Base-by-base conservation (phyloP, 2,329 filamentous ascomycete species). In the Cladobotryum mycophilum region DNA sequence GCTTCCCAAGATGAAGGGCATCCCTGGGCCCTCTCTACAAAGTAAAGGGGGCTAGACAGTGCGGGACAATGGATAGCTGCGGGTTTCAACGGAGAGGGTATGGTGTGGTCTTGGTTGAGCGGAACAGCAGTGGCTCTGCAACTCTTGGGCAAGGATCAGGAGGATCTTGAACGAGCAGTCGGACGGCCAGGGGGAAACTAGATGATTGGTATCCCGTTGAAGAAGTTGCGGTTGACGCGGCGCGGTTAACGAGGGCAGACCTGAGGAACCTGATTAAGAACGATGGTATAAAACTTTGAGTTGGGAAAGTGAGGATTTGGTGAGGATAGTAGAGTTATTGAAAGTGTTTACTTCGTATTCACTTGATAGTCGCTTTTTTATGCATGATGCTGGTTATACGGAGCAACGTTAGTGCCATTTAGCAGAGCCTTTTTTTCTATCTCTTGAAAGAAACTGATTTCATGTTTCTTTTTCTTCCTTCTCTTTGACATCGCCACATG, bases 41-140 rank as follows among this genome's bases (percentile, higher is more conserved):
- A 30, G 11, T 4, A 47, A 9, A n/a, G 18, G 17, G 14, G 50
- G 33, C 55, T 49, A 1, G 52, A 50, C 4, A 50, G 45, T 0
- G 55, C 62, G 0, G 71, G 71, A 2, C 75, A 80, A 58, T 80
- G 75, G 75, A 67, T 79, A n/a, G 67, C 72, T 2, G 76, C 73
- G 1, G 77, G 75, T 1, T 80, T 73, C 57, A 70, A 65, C 41
- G 76, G 76, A 13, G 72, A 79, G 41, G 77, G 77, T 4, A 79
- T 80, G 75, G 72, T 74, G 2, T 76, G 71, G 67, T 71, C 75
- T 3, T 80, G 76, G 76, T 67, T 77, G 13, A 75, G 69, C 41
- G 76, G 76, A 1, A 69, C 67, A 11, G 76, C 75, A 0, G 40
- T 76, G 47, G 76, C 66, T 1, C 54, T 73, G 3, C 76, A 76